Conservation (phyloP, 2,329 filamentous ascomycete species). For the Trichocomaceae sp. region DNA sequence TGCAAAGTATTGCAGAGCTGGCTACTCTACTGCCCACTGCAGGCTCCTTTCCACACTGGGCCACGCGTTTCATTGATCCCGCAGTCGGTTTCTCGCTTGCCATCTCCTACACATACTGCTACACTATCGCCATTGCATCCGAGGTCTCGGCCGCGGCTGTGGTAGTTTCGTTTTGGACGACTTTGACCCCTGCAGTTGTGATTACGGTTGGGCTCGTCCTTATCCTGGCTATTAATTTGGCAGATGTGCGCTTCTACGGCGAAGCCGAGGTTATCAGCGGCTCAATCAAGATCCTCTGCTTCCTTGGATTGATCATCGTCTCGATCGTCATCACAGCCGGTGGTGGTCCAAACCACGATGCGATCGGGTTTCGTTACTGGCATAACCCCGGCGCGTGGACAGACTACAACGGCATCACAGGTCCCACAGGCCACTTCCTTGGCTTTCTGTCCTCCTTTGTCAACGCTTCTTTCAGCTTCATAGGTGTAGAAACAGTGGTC, state of each 20-base stretch:
- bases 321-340: conserved; percentile 30
- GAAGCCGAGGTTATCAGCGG: conserved; percentile 28
- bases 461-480: conserved; percentile 37
- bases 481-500: conserved; percentile 36
- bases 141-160: conserved; percentile 80
- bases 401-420: conserved; percentile 26
- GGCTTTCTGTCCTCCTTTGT: conserved; percentile 34
- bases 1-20: conserved; percentile 83
- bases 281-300: conserved; percentile 24
- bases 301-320: conserved; percentile 14
- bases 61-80: conserved; percentile 82
- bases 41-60: conserved; percentile 84
- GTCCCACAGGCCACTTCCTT: conserved; percentile 29
- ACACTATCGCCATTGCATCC: conserved; percentile 68
- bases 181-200: conserved; percentile 63
- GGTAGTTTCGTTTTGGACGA: conserved; percentile 73
- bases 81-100: conserved; percentile 88
- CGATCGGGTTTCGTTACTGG: conserved; percentile 32
- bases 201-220: conserved; percentile 43
- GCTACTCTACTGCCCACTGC: conserved; percentile 85
- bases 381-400: conserved; percentile 29
- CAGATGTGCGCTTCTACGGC: conserved; percentile 29
- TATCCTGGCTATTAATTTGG: conserved; percentile 27
- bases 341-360: conserved; percentile 25
- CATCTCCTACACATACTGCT: conserved; percentile 68